These are phyloP conservation scores for Caryopteris hybrid DNA, from an alignment of 305 asterid genomes.

Conservation along the genomic window DNA sequence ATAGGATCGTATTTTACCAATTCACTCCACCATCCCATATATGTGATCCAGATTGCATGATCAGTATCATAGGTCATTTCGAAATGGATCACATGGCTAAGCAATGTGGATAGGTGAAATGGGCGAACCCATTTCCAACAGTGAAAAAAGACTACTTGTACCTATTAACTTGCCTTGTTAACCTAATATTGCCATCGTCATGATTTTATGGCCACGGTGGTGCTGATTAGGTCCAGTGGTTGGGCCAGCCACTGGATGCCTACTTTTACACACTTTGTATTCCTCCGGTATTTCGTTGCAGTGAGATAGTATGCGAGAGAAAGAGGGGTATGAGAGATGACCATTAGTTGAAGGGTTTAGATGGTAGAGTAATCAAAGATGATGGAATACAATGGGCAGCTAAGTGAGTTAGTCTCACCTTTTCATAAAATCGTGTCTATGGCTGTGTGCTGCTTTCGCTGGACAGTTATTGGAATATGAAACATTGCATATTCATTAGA, in stretches of 20 bases:
- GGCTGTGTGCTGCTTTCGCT: neutral
- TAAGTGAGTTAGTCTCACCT: neutral
- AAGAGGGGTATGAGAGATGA: neutral
- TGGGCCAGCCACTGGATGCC: neutral
- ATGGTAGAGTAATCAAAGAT: no score
- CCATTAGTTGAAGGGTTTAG: neutral
- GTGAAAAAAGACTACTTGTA: neutral
- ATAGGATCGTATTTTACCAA: neutral
- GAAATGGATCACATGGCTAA: neutral
- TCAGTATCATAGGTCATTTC: neutral
- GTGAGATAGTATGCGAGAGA: neutral
- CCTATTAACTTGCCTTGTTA: neutral
- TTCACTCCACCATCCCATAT: no score
- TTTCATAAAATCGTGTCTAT: neutral
- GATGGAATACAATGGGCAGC: neutral
- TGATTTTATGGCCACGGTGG: no score
- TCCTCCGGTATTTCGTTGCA: neutral
- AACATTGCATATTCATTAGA: neutral
- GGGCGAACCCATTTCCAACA: neutral
- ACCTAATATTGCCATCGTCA: neutral
- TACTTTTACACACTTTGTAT: neutral
- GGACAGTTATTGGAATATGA: neutral
- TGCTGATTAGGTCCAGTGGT: neutral
- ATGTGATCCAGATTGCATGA: neutral
- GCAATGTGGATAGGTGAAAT: neutral